Evolutionary conservation across 768 basidiomycete genomes (phyloP).

Genomic region (Crepidotus variabilis): DNA sequence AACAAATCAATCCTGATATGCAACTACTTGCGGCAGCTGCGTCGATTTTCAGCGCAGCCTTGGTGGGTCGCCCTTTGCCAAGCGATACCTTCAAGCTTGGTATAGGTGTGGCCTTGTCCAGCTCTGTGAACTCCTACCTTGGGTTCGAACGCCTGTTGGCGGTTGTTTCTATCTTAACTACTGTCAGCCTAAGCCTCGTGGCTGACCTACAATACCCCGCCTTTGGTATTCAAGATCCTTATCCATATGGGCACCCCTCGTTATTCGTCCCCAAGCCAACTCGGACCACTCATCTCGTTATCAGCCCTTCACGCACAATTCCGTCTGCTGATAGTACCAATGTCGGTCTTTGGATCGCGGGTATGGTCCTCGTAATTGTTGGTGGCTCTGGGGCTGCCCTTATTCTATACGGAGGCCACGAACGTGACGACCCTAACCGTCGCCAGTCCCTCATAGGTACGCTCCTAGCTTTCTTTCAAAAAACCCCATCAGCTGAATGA

Average conservation of each 20-base stretch:
- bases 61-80: not conserved
- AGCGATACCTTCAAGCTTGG: not conserved
- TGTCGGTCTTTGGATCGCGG: too few relatives aligned
- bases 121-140: not conserved
- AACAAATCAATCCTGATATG: not conserved
- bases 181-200: not conserved
- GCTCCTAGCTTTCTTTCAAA: too few relatives aligned
- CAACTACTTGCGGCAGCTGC: not conserved
- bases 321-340: too few relatives aligned
- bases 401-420: too few relatives aligned
- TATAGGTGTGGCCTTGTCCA: not conserved
- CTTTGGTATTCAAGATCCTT: not conserved
- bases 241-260: not conserved
- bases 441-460: too few relatives aligned
- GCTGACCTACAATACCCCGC: not conserved
- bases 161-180: not conserved
- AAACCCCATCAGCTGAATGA: too few relatives aligned
- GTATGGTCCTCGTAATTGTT: too few relatives aligned
- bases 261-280: not conserved
- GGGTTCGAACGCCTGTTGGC: not conserved
- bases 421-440: too few relatives aligned
- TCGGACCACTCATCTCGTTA: not conserved
- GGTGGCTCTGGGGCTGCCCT: too few relatives aligned
- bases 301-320: not conserved
- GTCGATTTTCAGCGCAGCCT: not conserved